These are phyloP conservation scores for Lepiota venenata DNA, from an alignment of 768 basidiomycete species.

Conservation along the genomic window DNA sequence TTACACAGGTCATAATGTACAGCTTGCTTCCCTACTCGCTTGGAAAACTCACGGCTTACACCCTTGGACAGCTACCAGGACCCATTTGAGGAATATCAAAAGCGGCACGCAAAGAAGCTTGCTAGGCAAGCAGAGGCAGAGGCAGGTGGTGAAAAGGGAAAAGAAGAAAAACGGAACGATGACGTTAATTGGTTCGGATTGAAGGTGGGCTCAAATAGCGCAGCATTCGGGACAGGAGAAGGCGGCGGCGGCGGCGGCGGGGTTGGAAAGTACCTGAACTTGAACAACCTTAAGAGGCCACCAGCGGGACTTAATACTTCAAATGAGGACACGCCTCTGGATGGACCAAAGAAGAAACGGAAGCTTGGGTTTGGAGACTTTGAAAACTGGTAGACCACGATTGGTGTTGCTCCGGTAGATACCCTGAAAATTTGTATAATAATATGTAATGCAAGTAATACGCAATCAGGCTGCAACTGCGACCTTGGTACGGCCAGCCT, in stretches of 20 bases:
- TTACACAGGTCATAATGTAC: slow-evolving; percentile 85
- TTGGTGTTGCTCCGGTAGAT: slow-evolving; percentile 7
- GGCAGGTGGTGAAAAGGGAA: slow-evolving; percentile 24
- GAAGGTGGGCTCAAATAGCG: slow-evolving; percentile 58
- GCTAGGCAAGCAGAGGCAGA: slow-evolving; percentile 50
- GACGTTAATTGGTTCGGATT: slow-evolving; percentile 89
- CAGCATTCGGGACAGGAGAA: slow-evolving; percentile 24
- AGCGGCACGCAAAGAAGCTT: slow-evolving; percentile 74
- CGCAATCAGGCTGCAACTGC: slow-evolving; percentile 26
- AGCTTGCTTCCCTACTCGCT: slow-evolving; percentile 22
- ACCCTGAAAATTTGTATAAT: slow-evolving; percentile 4
- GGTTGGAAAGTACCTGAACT: slow-evolving; percentile 78
- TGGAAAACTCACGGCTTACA: background rate
- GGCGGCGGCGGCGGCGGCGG: slow-evolving; percentile 39
- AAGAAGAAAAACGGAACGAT: slow-evolving; percentile 52
- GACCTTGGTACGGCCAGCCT: slow-evolving; percentile 22
- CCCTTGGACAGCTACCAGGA: slow-evolving; percentile 72
- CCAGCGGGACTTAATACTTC: slow-evolving; percentile 24
- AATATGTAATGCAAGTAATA: background rate
- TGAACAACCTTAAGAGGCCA: slow-evolving; percentile 34
- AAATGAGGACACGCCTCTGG: slow-evolving; percentile 17
- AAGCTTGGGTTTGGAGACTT: slow-evolving; percentile 91
- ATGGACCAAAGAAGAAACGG: slow-evolving; percentile 75
- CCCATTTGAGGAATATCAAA: slow-evolving; percentile 92
- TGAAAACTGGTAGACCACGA: slow-evolving; percentile 59